These are phyloP conservation scores for Pseudocercospora eumusae DNA, from an alignment of 2,329 filamentous ascomycete species.

Conservation along the genomic window DNA sequence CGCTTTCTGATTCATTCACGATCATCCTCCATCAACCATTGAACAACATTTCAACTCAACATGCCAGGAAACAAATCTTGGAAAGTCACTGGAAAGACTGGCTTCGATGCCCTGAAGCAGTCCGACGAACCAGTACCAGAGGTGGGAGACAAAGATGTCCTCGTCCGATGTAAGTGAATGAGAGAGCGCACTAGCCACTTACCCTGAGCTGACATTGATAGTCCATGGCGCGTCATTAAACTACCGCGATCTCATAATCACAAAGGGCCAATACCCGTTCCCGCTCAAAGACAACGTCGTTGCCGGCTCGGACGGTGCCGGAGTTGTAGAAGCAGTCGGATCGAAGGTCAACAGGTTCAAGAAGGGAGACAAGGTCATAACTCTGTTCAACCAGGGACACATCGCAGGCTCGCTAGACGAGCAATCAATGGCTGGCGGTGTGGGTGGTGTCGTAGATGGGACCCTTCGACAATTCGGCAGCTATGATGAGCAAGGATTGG, in stretches of 20 bases:
- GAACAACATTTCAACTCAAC: slow-evolving; percentile 1
- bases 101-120: slow-evolving; percentile 63
- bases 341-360: slow-evolving; percentile 59
- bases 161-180: slow-evolving; percentile 60
- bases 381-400: slow-evolving; percentile 64
- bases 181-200: too few relatives aligned
- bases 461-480: slow-evolving; percentile 66
- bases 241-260: slow-evolving; percentile 54
- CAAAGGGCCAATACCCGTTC: slow-evolving; percentile 51
- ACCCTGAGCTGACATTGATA: slow-evolving; percentile 29
- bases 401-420: slow-evolving; percentile 52
- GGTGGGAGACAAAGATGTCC: slow-evolving; percentile 68
- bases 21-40: too few relatives aligned
- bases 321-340: slow-evolving; percentile 56
- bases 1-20: not conserved
- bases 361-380: slow-evolving; percentile 60
- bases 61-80: slow-evolving; percentile 45
- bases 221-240: slow-evolving; percentile 53
- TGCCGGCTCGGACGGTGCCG: slow-evolving; percentile 56
- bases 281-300: slow-evolving; percentile 45
- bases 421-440: slow-evolving; percentile 53
- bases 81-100: slow-evolving; percentile 56
- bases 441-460: slow-evolving; percentile 70
- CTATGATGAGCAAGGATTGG: slow-evolving; percentile 68
- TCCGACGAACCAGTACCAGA: slow-evolving; percentile 58